A percentile compares a stretch with the other conserved stretches of the same genome.
Evolutionary conservation across 108 stramenopile genomes (phyloP).

Genomic region (Fragilaria crotonensis): DNA sequence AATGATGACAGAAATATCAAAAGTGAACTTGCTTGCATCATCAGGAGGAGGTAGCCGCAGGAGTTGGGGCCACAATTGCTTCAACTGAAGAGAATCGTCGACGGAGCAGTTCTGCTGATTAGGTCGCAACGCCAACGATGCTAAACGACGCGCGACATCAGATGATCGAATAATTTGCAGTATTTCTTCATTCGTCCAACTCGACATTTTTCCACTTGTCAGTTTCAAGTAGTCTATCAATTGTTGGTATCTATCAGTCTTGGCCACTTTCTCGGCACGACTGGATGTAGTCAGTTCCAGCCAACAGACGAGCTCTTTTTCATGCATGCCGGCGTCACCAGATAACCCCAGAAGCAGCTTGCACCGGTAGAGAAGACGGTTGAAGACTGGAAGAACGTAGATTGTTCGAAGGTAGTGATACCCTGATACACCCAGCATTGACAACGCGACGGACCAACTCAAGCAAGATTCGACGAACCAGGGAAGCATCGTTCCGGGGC

Average conservation of each 20-base stretch:
- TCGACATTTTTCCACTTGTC: not conserved
- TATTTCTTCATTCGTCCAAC: constrained; percentile 7
- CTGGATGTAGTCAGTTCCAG: constrained; percentile 26
- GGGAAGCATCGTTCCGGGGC: constrained; percentile 14
- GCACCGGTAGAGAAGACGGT: not conserved
- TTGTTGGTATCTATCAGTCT: constrained; percentile 6
- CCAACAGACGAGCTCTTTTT: not conserved
- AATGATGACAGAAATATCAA: constrained; percentile 52
- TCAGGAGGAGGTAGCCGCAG: constrained; percentile 5
- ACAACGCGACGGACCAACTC: constrained; percentile 4
- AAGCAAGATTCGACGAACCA: constrained; percentile 6
- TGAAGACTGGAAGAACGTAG: not conserved
- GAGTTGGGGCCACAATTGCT: not conserved
- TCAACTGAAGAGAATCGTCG: constrained; percentile 1
- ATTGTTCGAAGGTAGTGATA: constrained; percentile 1
- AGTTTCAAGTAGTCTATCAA: not conserved
- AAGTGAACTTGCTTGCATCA: constrained; percentile 1
- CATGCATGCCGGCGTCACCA: constrained; percentile 1
- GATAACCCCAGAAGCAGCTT: not conserved
- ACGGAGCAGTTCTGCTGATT: not conserved
- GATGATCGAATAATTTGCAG: constrained; percentile 11
- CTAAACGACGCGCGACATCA: constrained; percentile 13
- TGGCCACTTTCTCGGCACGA: constrained; percentile 5
- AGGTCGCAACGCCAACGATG: constrained; percentile 15
- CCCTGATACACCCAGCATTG: not conserved